These are phyloP conservation scores for Grosmannia huntii DNA, from an alignment of 2,329 filamentous ascomycete genomes.

Conservation along the genomic window DNA sequence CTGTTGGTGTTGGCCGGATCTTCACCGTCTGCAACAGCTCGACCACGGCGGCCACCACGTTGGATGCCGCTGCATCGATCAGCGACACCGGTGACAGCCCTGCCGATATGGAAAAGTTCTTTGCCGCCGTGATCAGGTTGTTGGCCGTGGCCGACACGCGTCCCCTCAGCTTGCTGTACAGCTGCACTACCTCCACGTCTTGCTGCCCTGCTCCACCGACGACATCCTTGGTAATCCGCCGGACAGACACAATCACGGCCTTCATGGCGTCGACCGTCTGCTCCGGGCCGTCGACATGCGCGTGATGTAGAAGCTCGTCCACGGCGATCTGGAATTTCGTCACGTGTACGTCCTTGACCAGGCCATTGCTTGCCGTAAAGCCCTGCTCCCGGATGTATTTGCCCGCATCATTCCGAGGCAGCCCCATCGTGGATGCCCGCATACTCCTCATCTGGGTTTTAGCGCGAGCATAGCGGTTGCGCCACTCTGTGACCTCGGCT, in stretches of 20 bases:
- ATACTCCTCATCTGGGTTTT: constrained; percentile 79
- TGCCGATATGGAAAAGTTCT: constrained; percentile 72
- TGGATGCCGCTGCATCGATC: constrained; percentile 83
- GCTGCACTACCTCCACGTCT: constrained; percentile 40
- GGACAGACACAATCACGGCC: constrained; percentile 66
- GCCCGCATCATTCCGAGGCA: constrained; percentile 56
- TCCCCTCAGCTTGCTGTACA: constrained; percentile 59
- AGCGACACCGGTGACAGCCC: constrained; percentile 89
- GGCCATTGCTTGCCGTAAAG: constrained; percentile 57
- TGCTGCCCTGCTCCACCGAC: constrained; percentile 33
- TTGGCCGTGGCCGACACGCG: constrained; percentile 89
- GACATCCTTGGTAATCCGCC: constrained; percentile 74
- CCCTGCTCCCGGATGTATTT: constrained; percentile 52
- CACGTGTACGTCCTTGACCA: constrained; percentile 83
- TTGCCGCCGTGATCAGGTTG: constrained; percentile 86
- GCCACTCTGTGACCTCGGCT: constrained; percentile 78
- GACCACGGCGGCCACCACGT: constrained; percentile 74
- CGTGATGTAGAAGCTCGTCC: constrained; percentile 73
- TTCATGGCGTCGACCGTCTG: constrained; percentile 79
- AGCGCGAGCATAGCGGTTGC: constrained; percentile 71
- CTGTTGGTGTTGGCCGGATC: constrained; percentile 61
- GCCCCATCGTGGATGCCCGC: constrained; percentile 65
- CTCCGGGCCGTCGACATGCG: constrained; percentile 59
- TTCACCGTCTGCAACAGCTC: constrained; percentile 77
- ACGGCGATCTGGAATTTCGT: constrained; percentile 92